Percentiles rank a stretch among this genome's conserved stretches.
Conservation (phyloP, 495 filamentous ascomycete species). For the Symbiotaphrina buchneri region DNA sequence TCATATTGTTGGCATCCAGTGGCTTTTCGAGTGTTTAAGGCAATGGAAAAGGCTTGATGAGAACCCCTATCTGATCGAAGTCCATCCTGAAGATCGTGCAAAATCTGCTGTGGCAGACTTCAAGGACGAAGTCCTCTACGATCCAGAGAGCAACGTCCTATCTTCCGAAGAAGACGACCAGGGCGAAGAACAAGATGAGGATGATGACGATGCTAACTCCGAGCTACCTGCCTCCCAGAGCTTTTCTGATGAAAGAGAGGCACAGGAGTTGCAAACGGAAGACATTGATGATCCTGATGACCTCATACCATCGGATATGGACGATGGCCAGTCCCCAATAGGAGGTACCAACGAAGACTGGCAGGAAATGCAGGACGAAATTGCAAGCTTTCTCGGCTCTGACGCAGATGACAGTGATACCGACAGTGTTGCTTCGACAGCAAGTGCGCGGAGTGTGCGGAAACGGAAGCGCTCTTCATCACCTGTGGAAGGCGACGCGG, state of each 20-base stretch:
- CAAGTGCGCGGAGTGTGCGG: neutral
- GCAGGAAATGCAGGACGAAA: conserved; percentile 3
- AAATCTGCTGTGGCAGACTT: conserved; percentile 15
- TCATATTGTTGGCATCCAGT: conserved; percentile 76
- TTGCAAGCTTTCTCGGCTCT: conserved; percentile 5
- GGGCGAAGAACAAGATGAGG: conserved; percentile 1
- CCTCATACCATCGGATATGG: conserved; percentile 1
- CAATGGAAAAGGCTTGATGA: conserved; percentile 61
- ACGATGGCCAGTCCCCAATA: conserved; percentile 1
- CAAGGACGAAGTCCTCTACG: conserved; percentile 7
- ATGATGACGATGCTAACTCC: neutral
- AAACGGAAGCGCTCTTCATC: conserved; percentile 1
- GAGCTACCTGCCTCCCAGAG: neutral
- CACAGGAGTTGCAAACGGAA: neutral
- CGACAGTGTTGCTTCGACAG: conserved; percentile 3
- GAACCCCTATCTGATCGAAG: conserved; percentile 41
- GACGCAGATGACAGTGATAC: conserved; percentile 5
- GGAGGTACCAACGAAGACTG: conserved; percentile 4
- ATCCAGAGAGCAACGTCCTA: neutral
- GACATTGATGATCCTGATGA: conserved; percentile 5
- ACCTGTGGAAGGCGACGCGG: neutral
- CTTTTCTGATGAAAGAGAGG: neutral
- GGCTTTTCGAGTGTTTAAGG: conserved; percentile 63
- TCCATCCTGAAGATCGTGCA: conserved; percentile 36
- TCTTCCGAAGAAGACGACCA: conserved; percentile 3